Base-by-base conservation (phyloP, 129 eudicot species). In the Centella asiatica region DNA sequence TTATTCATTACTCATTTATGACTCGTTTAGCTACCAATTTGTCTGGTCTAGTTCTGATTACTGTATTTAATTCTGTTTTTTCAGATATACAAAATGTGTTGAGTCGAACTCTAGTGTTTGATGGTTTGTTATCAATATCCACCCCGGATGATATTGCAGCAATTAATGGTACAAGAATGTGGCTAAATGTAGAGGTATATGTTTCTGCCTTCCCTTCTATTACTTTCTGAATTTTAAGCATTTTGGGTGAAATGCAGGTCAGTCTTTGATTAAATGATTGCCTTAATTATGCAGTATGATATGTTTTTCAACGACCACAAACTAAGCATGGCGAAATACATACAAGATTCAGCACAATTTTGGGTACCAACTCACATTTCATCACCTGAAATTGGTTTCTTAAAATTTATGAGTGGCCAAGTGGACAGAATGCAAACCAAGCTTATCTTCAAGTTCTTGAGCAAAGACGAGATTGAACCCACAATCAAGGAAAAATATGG, bases 351-450 rank as follows among this genome's bases (percentile, higher is more conserved):
- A 18, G 60, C 71, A 53, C 33, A 44, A 15, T 67, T 23, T 10
- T 66, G 70, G 28, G 69, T 62, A 20, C 78, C 94, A 2, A 72
- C 61, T 60, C 88, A 80, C 75, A 74, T 93, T 44, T 93, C 99
- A 45, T 93, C 99, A 31, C 87, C 99, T 0, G 99, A 93, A 73
- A 82, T 85, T 1, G 85, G 79, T 64, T 93, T 93, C 89, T 78
- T 93, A 78, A 87, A 82, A 74, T 61, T 76, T 22, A 34, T 85
- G 15, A 66, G 64, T 44, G 65, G 69, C 24, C 71, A 57, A 66
- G 27, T 82, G 47, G 80, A 77, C 57, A 62, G 29, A 29, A 65
- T 64, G 24, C 71, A 60, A 40, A 78, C 86, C 6, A 93, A 87
- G 66, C 76, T 85, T n/a, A 39, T 93, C 15, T 77, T 93, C 56